phyloP scores from a whole-genome alignment of 1,284 basidiomycete species.

The Microbotryum saponariae region DNA sequence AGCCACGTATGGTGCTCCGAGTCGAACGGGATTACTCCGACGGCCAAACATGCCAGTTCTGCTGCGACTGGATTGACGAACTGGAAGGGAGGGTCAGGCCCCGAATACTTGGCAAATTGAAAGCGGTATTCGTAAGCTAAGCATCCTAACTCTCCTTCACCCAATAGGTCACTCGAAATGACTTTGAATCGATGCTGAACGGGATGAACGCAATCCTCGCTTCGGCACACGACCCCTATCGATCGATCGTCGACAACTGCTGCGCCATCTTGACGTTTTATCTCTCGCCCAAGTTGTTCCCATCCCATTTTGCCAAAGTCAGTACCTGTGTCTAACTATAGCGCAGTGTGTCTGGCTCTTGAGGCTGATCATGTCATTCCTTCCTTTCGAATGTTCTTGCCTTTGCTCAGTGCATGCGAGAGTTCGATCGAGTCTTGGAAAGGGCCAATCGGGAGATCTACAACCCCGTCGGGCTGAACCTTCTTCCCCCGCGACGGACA shows the following conservation, averaged over 20 bases:
- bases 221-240: slow-evolving; percentile 42
- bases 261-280: slow-evolving; percentile 66
- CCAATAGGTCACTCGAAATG: slow-evolving; percentile 40
- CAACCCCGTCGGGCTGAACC: slow-evolving; percentile 70
- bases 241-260: slow-evolving; percentile 43
- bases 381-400: background rate
- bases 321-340: too few species aligned
- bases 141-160: background rate
- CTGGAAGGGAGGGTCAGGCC: slow-evolving; percentile 43
- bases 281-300: slow-evolving; percentile 53
- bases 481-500: slow-evolving; percentile 66
- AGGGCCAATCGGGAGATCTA: slow-evolving; percentile 59
- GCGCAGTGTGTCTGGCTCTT: too few species aligned
- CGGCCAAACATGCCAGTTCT: slow-evolving; percentile 44
- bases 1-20: slow-evolving; percentile 35
- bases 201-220: slow-evolving; percentile 42
- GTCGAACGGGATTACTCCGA: slow-evolving; percentile 45
- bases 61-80: slow-evolving; percentile 44
- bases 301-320: too few species aligned
- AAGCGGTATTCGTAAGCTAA: background rate
- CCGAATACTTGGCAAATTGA: background rate
- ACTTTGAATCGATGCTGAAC: slow-evolving; percentile 41
- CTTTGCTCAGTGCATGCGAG: slow-evolving; percentile 61
- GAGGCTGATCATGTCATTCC: background rate
- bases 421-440: slow-evolving; percentile 54